Conservation (phyloP, 805 yeast genomes). For the Candida sithepensis region DNA sequence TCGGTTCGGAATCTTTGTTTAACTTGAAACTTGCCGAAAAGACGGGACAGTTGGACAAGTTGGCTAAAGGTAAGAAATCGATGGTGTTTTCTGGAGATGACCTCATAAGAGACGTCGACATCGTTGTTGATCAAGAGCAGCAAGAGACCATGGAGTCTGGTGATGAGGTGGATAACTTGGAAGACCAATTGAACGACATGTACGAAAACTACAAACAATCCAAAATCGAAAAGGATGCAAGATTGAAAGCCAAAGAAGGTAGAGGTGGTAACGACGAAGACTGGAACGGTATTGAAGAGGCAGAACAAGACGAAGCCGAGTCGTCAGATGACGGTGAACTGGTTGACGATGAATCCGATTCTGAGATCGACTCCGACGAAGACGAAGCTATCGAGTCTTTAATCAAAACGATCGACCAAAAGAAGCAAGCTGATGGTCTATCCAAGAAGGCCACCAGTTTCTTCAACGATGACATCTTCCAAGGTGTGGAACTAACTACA, state of each 20-base stretch:
- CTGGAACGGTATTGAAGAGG: slow-evolving; percentile 68
- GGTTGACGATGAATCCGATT: not conserved
- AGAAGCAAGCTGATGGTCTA: slow-evolving; percentile 39
- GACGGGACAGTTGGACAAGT: slow-evolving; percentile 72
- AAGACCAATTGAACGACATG: slow-evolving; percentile 79
- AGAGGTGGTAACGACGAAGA: slow-evolving; percentile 77
- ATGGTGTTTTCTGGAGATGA: slow-evolving; percentile 60
- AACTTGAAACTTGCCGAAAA: slow-evolving; percentile 82
- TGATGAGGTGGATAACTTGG: slow-evolving; percentile 66
- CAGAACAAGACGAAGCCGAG: slow-evolving; percentile 26
- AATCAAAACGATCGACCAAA: slow-evolving; percentile 49
- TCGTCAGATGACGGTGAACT: slow-evolving; percentile 43
- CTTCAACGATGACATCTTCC: slow-evolving; percentile 53
- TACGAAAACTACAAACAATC: slow-evolving; percentile 66
- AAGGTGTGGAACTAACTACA: slow-evolving; percentile 39
- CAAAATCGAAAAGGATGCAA: slow-evolving; percentile 66
- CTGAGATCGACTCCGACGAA: slow-evolving; percentile 34
- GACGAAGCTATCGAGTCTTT: slow-evolving; percentile 64
- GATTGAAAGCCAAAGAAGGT: slow-evolving; percentile 61
- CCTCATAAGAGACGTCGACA: slow-evolving; percentile 51
- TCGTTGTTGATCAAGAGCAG: slow-evolving; percentile 46
- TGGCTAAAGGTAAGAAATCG: slow-evolving; percentile 72
- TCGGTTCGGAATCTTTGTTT: slow-evolving; percentile 77
- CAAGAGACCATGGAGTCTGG: slow-evolving; percentile 32
- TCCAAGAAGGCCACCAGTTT: slow-evolving; percentile 39